Evolutionary conservation across 257 asterid species (phyloP).

Genomic region (Gynochthodes officinalis): DNA sequence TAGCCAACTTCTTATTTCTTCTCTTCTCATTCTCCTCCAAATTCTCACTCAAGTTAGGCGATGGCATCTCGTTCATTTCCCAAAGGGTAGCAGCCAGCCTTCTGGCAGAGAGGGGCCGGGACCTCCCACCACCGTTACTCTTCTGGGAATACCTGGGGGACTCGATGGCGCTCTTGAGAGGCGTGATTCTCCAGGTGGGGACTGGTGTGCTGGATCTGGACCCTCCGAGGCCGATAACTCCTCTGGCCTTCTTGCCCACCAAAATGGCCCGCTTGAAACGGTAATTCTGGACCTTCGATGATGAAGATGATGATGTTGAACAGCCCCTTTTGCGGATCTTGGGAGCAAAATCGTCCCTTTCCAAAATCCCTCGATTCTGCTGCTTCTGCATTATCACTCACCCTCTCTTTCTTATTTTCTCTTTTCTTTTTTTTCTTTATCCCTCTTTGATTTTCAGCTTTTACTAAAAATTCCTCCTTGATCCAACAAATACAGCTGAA

Average conservation of each 20-base stretch:
- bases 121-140: constrained; percentile 44
- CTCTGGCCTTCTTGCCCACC: constrained; percentile 83
- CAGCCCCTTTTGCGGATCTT: constrained; percentile 96
- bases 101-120: constrained; percentile 84
- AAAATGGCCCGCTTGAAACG: constrained; percentile 74
- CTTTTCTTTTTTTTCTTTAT: no score
- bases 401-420: neutral
- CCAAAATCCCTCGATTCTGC: constrained; percentile 35
- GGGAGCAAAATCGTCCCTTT: constrained; percentile 51
- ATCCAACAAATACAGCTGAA: constrained; percentile 8
- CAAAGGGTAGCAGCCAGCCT: constrained; percentile 86
- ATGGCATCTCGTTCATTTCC: constrained; percentile 86
- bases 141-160: constrained; percentile 59
- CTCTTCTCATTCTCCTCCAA: constrained; percentile 31
- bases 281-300: constrained; percentile 56
- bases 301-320: constrained; percentile 81
- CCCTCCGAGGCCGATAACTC: constrained; percentile 47
- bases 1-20: constrained; percentile 31
- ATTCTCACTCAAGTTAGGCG: constrained; percentile 54
- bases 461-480: neutral
- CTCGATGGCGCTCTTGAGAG: constrained; percentile 44
- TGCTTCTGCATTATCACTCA: constrained; percentile 41
- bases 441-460: neutral
- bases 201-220: constrained; percentile 93
- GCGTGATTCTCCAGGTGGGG: constrained; percentile 75